phyloP scores from a whole-genome alignment of 768 basidiomycete species.

The Clavaria fumosa region DNA sequence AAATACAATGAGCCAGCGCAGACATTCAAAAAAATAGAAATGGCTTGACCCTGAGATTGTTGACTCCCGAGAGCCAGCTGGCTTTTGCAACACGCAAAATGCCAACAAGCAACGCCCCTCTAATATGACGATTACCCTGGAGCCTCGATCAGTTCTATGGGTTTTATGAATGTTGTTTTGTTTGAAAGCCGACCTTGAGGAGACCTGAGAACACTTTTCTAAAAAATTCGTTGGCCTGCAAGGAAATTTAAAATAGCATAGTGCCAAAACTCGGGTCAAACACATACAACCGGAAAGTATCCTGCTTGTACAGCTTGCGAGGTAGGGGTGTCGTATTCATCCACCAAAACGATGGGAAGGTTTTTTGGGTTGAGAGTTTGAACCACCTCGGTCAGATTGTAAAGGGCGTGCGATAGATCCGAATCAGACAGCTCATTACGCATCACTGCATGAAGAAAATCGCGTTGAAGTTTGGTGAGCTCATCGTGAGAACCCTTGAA shows the following conservation, averaged over 20 bases:
- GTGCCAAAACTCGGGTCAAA: not conserved
- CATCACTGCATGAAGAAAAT: no score
- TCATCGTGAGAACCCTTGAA: no score
- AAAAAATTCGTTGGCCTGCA: slow-evolving; percentile 4
- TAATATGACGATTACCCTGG: slow-evolving; percentile 2
- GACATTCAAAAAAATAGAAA: not conserved
- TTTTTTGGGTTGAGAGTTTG: not conserved
- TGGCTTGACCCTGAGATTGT: not conserved
- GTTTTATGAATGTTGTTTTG: not conserved
- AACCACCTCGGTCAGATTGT: slow-evolving; percentile 2
- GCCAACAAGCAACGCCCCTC: slow-evolving; percentile 3
- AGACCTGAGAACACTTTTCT: slow-evolving; percentile 1
- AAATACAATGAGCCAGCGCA: not conserved
- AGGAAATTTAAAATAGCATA: not conserved
- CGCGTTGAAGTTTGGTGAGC: no score
- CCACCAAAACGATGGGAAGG: not conserved
- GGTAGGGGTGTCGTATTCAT: slow-evolving; percentile 4
- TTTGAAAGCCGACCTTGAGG: slow-evolving; percentile 2
- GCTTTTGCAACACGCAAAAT: slow-evolving; percentile 3
- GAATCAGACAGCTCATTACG: no score
- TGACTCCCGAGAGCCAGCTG: slow-evolving; percentile 1
- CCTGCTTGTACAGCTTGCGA: slow-evolving; percentile 1
- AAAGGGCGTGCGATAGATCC: no score
- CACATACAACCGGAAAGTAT: not conserved
- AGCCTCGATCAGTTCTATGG: not conserved